Conservation (phyloP, 2,329 filamentous ascomycete genomes). For the Cylindrodendrum hubeiense region DNA sequence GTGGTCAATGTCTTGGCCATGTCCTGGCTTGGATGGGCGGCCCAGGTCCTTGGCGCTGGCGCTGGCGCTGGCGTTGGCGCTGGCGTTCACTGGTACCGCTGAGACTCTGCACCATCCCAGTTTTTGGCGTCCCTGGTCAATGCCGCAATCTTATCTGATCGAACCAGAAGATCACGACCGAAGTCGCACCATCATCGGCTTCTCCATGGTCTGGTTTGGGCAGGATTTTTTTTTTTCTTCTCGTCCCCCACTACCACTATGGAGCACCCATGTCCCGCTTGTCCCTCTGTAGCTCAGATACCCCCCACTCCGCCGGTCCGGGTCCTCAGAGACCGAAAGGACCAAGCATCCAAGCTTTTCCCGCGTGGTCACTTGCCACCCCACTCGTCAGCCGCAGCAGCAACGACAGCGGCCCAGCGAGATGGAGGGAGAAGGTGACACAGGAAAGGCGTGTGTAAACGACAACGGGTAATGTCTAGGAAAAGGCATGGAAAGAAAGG, state of each 20-base stretch:
- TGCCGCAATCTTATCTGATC: constrained; percentile 40
- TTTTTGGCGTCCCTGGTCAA: neutral
- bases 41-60: constrained; percentile 9
- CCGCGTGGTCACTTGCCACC: constrained; percentile 22
- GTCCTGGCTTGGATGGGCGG: neutral
- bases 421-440: constrained; percentile 6
- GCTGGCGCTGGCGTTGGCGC: constrained; percentile 9
- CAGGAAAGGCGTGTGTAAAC: neutral
- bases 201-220: constrained; percentile 7
- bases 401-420: constrained; percentile 2
- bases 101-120: neutral
- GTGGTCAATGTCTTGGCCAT: neutral
- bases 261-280: constrained; percentile 2
- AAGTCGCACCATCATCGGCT: constrained; percentile 36
- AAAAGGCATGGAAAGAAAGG: neutral
- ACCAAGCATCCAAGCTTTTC: constrained; percentile 22
- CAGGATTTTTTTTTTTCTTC: constrained; percentile 5
- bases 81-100: neutral
- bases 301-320: constrained; percentile 33
- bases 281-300: constrained; percentile 2
- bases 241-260: neutral
- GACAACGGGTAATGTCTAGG: constrained; percentile 3
- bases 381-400: constrained; percentile 25
- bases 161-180: constrained; percentile 57
- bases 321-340: constrained; percentile 10